Conservation (phyloP, 768 basidiomycete species). For the Pisolithus marmoratus region DNA sequence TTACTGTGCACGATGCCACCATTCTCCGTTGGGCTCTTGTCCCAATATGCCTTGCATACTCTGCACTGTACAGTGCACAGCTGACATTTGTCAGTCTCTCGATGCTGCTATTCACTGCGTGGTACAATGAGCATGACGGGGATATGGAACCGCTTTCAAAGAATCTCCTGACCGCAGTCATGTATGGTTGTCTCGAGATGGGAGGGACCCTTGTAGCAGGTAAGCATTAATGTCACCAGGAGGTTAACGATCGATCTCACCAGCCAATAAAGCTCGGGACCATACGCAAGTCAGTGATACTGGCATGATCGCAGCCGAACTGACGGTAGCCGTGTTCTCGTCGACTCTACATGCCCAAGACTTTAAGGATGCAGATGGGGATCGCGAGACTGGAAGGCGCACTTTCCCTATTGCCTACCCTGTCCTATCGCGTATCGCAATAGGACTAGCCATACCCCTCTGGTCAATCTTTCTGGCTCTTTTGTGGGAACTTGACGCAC, state of each 20-base stretch:
- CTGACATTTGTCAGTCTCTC: conserved; percentile 29
- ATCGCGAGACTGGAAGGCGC: conserved; percentile 31
- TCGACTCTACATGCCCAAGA: conserved; percentile 48
- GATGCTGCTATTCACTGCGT: conserved; percentile 26
- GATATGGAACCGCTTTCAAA: conserved; percentile 35
- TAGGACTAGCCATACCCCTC: conserved; percentile 27
- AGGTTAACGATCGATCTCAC: not conserved
- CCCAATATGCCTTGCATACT: conserved; percentile 30
- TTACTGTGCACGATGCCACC: conserved; percentile 30
- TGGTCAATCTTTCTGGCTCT: conserved; percentile 33
- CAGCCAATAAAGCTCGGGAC: conserved; percentile 16
- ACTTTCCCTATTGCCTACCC: conserved; percentile 45
- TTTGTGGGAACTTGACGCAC: conserved; percentile 31
- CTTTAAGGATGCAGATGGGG: conserved; percentile 42
- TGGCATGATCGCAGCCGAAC: conserved; percentile 25
- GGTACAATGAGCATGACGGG: conserved; percentile 36
- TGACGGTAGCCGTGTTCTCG: conserved; percentile 34
- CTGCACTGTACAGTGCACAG: conserved; percentile 26
- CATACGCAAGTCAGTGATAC: conserved; percentile 21
- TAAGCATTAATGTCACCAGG: conserved; percentile 8
- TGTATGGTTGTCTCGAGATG: conserved; percentile 33
- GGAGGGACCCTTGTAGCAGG: conserved; percentile 36
- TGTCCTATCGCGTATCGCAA: conserved; percentile 27
- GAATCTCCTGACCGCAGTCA: conserved; percentile 34
- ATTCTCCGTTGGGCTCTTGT: conserved; percentile 33